Evolutionary conservation across 331 rosid genomes (phyloP).

Genomic region (Telfairia occidentalis): DNA sequence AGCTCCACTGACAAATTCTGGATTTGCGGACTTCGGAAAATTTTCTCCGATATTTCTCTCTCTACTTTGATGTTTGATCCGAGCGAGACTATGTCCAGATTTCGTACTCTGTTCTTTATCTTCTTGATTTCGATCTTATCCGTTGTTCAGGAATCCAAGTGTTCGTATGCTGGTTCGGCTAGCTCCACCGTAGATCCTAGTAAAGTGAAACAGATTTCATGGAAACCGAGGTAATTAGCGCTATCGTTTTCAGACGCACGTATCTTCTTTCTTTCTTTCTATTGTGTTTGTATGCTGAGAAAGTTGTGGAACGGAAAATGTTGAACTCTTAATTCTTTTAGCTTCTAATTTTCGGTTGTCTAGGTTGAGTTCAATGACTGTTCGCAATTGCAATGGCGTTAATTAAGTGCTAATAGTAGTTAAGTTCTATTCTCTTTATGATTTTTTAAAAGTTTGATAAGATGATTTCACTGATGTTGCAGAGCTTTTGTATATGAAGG

Average conservation of each 20-base stretch:
- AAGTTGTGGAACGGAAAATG: not conserved
- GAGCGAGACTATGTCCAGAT: conserved; percentile 27
- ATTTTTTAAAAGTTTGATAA: not conserved
- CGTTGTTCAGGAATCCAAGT: conserved; percentile 18
- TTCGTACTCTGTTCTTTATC: conserved; percentile 16
- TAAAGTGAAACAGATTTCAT: conserved; percentile 68
- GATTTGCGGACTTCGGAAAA: not conserved
- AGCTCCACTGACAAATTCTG: not conserved
- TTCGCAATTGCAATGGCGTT: not conserved
- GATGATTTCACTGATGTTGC: conserved; percentile 24
- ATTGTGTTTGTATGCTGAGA: not conserved
- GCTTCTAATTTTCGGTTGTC: not conserved
- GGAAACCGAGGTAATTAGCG: conserved; percentile 67
- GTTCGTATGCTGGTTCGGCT: conserved; percentile 61
- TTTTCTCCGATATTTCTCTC: not conserved
- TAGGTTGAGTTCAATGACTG: not conserved
- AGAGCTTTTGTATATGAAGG: conserved; percentile 90
- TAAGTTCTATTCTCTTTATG: not conserved
- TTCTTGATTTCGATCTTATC: conserved; percentile 24
- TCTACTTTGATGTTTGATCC: conserved; percentile 10
- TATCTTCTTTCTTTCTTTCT: not conserved
- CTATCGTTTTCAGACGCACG: not conserved
- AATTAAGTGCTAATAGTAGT: not conserved
- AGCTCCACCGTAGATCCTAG: conserved; percentile 59
- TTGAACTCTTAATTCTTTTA: not conserved